Base-by-base conservation (phyloP, 2,329 filamentous ascomycete genomes). In the Trichoderma afroharzianum region DNA sequence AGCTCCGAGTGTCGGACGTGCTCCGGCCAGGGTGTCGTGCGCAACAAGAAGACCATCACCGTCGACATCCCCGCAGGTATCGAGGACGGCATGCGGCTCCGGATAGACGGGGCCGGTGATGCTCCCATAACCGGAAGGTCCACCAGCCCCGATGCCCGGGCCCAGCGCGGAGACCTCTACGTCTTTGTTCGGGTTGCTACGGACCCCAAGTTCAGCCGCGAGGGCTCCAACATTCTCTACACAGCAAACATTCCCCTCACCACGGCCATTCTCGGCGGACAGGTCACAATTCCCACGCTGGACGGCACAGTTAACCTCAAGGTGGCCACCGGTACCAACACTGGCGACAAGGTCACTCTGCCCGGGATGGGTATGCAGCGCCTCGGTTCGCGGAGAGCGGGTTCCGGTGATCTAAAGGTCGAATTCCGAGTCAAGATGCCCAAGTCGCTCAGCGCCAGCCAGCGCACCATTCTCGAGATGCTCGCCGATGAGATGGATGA, bases 401-500 rank as follows among this genome's bases (percentile, higher is more conserved):
- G 87, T 50, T 88, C 87, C 33, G 96, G 96, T 74, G 96, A 99
- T 79, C 83, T 99, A 72, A 92, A 90, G 79, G 94, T 99, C 7
- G 95, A 99, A 81, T 99, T 97, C 87, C 94, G 94, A 81, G 93
- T 99, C 59, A 85, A 88, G 69, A 97, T 98, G 93, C 96, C 96
- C 59, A 98, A 97, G 83, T 98, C 95, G 78, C 86, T 99, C 74
- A 94, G 88, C 69, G 88, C 92, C 59, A 98, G 97, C 83, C 95
- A 99, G 84, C 88, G 96, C 68, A 97, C 93, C 1, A 92, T 99
- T 72, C 84, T 97, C 58, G 96, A 99, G 84, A 95, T 98, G 89
- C 88, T 99, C 74, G 96, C 96, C 7, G 95, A 99, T 77, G 96
- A 99, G 84, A 92, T 99, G 90, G 91, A 89, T 50, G 96, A 99